These are phyloP conservation scores for Tetramitus jugosus DNA, from an alignment of 208 protist species.

Conservation along the genomic window DNA sequence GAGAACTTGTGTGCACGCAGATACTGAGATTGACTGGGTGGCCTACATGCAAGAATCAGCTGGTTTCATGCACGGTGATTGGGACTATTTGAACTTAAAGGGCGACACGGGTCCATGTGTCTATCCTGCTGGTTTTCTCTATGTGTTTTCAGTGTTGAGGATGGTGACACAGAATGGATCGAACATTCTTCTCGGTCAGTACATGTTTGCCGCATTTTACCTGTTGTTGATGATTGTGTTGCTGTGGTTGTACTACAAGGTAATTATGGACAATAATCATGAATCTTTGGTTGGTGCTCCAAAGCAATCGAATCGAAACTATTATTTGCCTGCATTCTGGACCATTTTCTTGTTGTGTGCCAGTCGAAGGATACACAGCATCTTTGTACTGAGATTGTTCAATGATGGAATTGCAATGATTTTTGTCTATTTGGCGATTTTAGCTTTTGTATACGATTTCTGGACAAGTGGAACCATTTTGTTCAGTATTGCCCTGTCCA, in stretches of 20 bases:
- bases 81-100: slow-evolving; percentile 62
- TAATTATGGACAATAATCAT: not conserved
- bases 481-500: slow-evolving; percentile 56
- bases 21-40: slow-evolving; percentile 76
- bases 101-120: slow-evolving; percentile 68
- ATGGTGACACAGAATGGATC: slow-evolving; percentile 57
- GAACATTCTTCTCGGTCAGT: slow-evolving; percentile 57
- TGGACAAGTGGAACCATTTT: not conserved
- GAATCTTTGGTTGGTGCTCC: no score
- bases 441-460: slow-evolving; percentile 18
- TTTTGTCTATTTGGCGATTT: slow-evolving; percentile 56
- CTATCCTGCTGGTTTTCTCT: slow-evolving; percentile 77
- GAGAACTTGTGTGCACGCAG: no score
- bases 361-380: slow-evolving; percentile 56
- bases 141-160: slow-evolving; percentile 63
- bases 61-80: slow-evolving; percentile 55
- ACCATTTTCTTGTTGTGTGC: slow-evolving; percentile 41
- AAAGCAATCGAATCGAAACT: no score
- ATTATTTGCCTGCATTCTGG: not conserved
- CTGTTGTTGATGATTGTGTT: slow-evolving; percentile 42
- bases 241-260: slow-evolving; percentile 33
- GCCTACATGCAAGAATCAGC: slow-evolving; percentile 76
- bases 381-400: slow-evolving; percentile 73
- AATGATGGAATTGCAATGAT: slow-evolving; percentile 75
- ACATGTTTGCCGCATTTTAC: slow-evolving; percentile 62